Conservation (phyloP, 768 basidiomycete genomes). For the Jaapia argillacea region DNA sequence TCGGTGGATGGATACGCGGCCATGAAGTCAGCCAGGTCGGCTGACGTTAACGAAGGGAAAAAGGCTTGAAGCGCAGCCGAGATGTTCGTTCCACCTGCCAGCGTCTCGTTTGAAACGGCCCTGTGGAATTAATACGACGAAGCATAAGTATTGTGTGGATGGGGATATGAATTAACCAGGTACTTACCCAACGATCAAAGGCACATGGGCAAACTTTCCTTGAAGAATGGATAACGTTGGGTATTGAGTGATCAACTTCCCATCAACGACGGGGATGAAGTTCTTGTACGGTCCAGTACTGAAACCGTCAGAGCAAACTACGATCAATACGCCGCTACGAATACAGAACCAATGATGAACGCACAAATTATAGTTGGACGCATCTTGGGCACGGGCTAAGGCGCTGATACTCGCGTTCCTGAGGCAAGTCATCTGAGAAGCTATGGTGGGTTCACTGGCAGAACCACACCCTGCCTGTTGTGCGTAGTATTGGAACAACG, state of each 20-base stretch:
- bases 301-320: slow-evolving; percentile 2
- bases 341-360: background rate
- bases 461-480: slow-evolving; percentile 37
- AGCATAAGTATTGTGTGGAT: background rate
- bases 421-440: slow-evolving; percentile 33
- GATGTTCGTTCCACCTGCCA: slow-evolving; percentile 31
- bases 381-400: slow-evolving; percentile 45
- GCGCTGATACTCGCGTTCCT: slow-evolving; percentile 40
- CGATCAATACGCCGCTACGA: background rate
- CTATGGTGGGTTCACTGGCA: slow-evolving; percentile 22
- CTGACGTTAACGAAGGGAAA: slow-evolving; percentile 34
- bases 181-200: slow-evolving; percentile 48
- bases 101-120: slow-evolving; percentile 51
- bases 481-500: slow-evolving; percentile 43
- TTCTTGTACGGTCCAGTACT: slow-evolving; percentile 32
- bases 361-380: slow-evolving; percentile 33
- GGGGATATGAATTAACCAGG: slow-evolving; percentile 1
- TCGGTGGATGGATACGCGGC: slow-evolving; percentile 31
- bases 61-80: slow-evolving; percentile 25
- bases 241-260: slow-evolving; percentile 36
- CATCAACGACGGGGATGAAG: slow-evolving; percentile 49
- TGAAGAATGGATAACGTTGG: slow-evolving; percentile 35
- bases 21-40: slow-evolving; percentile 28
- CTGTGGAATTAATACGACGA: slow-evolving; percentile 17
- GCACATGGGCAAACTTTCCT: slow-evolving; percentile 38